These are phyloP conservation scores for Aureobasidium uvarum DNA, from an alignment of 2,329 filamentous ascomycete species.

Conservation along the genomic window DNA sequence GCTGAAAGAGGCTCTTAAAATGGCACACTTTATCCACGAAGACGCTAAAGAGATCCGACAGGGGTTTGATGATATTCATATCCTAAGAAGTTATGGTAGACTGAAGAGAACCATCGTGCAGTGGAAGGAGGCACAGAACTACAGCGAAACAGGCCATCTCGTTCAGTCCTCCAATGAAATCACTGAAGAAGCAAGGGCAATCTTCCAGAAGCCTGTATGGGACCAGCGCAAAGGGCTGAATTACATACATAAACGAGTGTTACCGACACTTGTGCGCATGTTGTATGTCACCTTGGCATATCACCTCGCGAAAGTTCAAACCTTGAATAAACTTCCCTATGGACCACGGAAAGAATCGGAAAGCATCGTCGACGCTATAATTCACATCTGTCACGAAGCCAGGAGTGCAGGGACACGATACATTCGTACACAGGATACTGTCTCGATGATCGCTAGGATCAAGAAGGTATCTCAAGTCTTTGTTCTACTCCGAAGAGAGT, in stretches of 20 bases:
- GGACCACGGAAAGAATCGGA: neutral
- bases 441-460: neutral
- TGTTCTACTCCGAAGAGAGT: neutral
- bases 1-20: neutral
- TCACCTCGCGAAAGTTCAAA: neutral
- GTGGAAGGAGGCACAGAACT: neutral
- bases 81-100: neutral
- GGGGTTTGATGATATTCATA: neutral
- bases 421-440: neutral
- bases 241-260: neutral
- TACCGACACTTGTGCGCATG: conserved; percentile 9
- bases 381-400: neutral
- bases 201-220: neutral
- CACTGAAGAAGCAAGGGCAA: neutral
- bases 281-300: neutral
- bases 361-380: neutral
- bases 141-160: neutral
- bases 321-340: neutral
- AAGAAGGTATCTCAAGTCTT: neutral
- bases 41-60: neutral
- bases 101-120: neutral
- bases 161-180: neutral
- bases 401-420: neutral
- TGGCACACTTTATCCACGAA: neutral
- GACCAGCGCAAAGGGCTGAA: neutral